Percentiles rank a stretch among this genome's conserved stretches.
These are phyloP conservation scores for Erucastrum elatum DNA, from an alignment of 345 rosid species.

Conservation along the genomic window DNA sequence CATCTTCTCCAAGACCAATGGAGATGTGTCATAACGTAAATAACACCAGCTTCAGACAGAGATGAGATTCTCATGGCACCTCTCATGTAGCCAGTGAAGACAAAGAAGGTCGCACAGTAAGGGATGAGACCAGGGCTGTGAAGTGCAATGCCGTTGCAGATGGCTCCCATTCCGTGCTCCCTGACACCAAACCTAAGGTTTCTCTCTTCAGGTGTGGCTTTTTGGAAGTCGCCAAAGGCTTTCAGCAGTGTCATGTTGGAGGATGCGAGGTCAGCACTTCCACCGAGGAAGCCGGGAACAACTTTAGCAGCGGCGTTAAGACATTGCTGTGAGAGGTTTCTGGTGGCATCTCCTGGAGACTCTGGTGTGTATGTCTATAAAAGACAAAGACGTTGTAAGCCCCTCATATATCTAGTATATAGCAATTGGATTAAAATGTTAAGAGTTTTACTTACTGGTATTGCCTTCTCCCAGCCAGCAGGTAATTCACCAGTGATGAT, in stretches of 20 bases:
- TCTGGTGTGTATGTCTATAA: conserved; percentile 80
- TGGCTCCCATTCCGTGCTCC: conserved; percentile 98
- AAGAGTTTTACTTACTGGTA: conserved; percentile 63
- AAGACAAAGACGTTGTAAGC: neutral
- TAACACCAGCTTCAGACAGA: conserved; percentile 80
- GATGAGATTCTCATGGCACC: conserved; percentile 95
- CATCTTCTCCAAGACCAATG: conserved; percentile 99
- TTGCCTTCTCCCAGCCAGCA: conserved; percentile 91
- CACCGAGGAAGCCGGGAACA: conserved; percentile 91
- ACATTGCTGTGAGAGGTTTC: conserved; percentile 87
- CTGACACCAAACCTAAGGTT: conserved; percentile 94
- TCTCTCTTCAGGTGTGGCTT: conserved; percentile 85
- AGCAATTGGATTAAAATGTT: neutral
- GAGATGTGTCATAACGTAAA: conserved; percentile 98
- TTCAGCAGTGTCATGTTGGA: conserved; percentile 96
- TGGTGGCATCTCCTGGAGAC: conserved; percentile 88
- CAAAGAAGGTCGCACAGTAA: conserved; percentile 99
- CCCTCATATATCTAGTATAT: neutral
- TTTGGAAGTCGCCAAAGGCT: conserved; percentile 85
- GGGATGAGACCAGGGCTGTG: conserved; percentile 94
- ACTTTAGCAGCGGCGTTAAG: conserved; percentile 80
- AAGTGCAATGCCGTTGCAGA: conserved; percentile 85
- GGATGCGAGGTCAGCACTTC: conserved; percentile 98
- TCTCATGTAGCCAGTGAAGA: conserved; percentile 99
- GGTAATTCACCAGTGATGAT: conserved; percentile 78